phyloP scores from a whole-genome alignment of 164 flowering plant genomes.

The Chimonanthus salicifolius region DNA sequence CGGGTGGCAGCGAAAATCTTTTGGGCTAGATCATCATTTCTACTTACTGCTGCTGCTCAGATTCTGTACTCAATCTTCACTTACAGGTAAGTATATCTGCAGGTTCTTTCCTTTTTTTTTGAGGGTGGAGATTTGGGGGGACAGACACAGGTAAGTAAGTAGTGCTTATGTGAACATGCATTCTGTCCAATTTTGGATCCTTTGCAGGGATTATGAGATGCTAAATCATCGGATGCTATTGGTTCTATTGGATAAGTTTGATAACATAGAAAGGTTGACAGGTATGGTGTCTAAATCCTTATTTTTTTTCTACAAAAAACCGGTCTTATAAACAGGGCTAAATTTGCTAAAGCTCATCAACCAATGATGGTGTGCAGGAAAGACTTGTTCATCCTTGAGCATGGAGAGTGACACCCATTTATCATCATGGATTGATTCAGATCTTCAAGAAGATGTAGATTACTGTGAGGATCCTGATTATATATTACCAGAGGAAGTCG shows the following conservation, averaged over 20 bases:
- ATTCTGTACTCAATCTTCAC: constrained; percentile 55
- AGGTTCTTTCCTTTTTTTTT: neutral
- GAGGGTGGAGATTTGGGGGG: too few relatives aligned
- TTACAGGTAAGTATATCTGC: constrained; percentile 43
- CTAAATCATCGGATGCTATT: constrained; percentile 53
- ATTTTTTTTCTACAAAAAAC: too few relatives aligned
- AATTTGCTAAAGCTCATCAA: neutral
- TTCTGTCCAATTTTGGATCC: neutral
- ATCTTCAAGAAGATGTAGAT: constrained; percentile 45
- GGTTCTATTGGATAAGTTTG: constrained; percentile 45
- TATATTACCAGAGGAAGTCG: constrained; percentile 16
- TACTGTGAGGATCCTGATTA: constrained; percentile 39
- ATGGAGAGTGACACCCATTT: constrained; percentile 38
- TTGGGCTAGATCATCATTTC: constrained; percentile 32
- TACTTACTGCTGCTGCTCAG: constrained; percentile 32
- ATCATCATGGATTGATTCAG: constrained; percentile 46
- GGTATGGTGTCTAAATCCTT: neutral
- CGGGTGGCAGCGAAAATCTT: constrained; percentile 28
- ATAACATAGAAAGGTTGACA: constrained; percentile 30
- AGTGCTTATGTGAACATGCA: too few relatives aligned
- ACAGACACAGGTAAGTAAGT: too few relatives aligned
- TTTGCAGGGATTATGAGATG: constrained; percentile 69
- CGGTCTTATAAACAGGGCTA: neutral
- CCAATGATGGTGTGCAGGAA: neutral
- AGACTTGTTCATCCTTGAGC: constrained; percentile 18